These are phyloP conservation scores for Zalaria obscura DNA, from an alignment of 2,329 filamentous ascomycete species.

Conservation along the genomic window DNA sequence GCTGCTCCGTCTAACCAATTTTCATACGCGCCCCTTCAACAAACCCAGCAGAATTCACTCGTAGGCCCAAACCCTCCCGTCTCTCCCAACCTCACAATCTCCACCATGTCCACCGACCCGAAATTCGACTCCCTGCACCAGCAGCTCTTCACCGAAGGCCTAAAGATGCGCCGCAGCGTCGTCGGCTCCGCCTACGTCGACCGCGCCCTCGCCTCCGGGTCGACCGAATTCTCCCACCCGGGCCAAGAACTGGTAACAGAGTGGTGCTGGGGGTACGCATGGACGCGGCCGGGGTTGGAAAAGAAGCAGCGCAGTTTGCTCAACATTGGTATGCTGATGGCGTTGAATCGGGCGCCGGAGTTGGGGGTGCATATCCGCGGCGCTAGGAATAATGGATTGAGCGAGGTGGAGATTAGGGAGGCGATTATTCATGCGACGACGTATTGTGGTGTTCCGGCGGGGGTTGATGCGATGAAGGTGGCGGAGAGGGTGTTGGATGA, in stretches of 20 bases:
- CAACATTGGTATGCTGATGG: slow-evolving; percentile 51
- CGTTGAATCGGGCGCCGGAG: slow-evolving; percentile 44
- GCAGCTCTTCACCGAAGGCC: slow-evolving; percentile 44
- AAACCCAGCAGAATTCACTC: too few species aligned
- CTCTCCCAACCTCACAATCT: too few species aligned
- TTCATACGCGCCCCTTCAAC: too few species aligned
- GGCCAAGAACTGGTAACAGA: slow-evolving; percentile 49
- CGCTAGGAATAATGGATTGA: slow-evolving; percentile 47
- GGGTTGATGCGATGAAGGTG: background rate
- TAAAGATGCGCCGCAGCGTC: slow-evolving; percentile 45
- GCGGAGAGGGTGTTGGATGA: too few species aligned
- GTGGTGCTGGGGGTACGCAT: slow-evolving; percentile 49
- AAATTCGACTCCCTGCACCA: slow-evolving; percentile 24
- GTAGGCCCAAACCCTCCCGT: too few species aligned
- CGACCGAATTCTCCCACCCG: slow-evolving; percentile 42
- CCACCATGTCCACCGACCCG: too few species aligned
- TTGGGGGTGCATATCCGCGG: slow-evolving; percentile 48
- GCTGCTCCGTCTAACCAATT: too few species aligned
- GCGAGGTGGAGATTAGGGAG: slow-evolving; percentile 48
- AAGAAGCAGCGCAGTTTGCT: slow-evolving; percentile 46
- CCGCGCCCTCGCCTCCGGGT: slow-evolving; percentile 37
- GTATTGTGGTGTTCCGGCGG: slow-evolving; percentile 20
- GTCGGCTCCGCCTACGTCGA: slow-evolving; percentile 47
- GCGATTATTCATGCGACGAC: slow-evolving; percentile 35
- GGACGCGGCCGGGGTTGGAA: slow-evolving; percentile 47